Evolutionary conservation across 2,329 filamentous ascomycete genomes (phyloP), one percentile per base, ranked within the genome.

Genomic region (Elsinoe fawcettii): DNA sequence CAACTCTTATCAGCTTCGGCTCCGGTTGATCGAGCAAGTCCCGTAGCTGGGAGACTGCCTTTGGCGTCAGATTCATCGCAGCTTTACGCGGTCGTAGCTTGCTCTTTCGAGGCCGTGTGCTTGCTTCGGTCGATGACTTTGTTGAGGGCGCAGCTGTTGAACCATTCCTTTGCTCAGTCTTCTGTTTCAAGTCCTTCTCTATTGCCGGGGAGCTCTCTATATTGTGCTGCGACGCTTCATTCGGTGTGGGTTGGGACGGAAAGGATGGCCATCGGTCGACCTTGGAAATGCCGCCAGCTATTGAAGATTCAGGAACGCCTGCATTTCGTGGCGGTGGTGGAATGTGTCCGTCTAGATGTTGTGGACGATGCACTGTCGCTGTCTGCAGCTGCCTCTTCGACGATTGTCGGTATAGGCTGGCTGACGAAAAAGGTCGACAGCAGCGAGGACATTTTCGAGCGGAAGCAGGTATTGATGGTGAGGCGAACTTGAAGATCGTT

Each of bases 1-100:
- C 91, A 5, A 99, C 88, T 65, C 93, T 86, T 70, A 99, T 96
- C 63, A 96, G 79, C 74, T 96, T 95, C 1, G 91, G 90, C 23
- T 93, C 84, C 0, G 93, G 93, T 66, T 90, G 86, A 60, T 91
- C 83, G 5, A 96, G 80, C 36, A 99, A 74, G 16, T 80, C 78
- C 58, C 83, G 83, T 32, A 99, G 78, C 66, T 95, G 90, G 47
- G 84, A 77, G 2, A 96, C 86, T 0, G 93, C 93, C 1, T 84
- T 75, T 0, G 88, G 81, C 0, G 91, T 91, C 22, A 99, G 79
- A 63, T 83, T 89, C 77, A 99, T 92, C 1, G 92, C 90, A 0
- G 93, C 91, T 75, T 97, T 97, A 58, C 91, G 84, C 11, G 92
- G 81, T 36, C 86, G 81, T 30, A 95, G 78, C 69, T 86, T 90